Evolutionary conservation across 257 asterid genomes (phyloP), one percentile per base, ranked within the genome.

Genomic region (Cinchona pubescens): DNA sequence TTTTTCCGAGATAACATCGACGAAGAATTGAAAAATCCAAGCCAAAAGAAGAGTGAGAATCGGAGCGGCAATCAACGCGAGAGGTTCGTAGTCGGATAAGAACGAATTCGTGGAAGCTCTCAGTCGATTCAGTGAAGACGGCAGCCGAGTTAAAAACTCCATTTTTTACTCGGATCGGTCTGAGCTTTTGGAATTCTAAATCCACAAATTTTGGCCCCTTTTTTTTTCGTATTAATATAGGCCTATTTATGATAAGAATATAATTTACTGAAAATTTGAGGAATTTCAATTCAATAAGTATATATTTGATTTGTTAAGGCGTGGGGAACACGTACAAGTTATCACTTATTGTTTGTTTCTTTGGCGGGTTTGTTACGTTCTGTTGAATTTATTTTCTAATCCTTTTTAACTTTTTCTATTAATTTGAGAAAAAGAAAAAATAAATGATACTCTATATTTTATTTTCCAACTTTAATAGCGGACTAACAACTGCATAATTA

Each of bases 41-140:
- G 98, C 94, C 11, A 87, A 3, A 48, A 88, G 72, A 30, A 95
- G 49, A 71, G 96, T 82, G 23, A 87, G 37, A 16, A 88, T 29
- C 64, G 97, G 99, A 68, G 75, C 34, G 13, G 85, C 35, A 27
- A 91, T 49, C 32, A 95, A 86, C 68, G 80, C 78, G 56, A 95
- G 78, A 29, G 99, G 99, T 58, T 95, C 97, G 80, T 77, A 86
- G 62, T 84, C 75, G 15, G 96, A 89, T 56, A 95, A 76, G 63
- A 60, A 76, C 7, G 91, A 86, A 83, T 94, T 92, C 35, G 84
- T 84, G 30, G 84, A 80, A 85, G 78, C 93, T 87, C 96, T 83
- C 78, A 83, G 75, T 29, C 72, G 88, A 80, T 80, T 75, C 64
- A 89, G 79, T 77, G 76, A 76, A 32, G 82, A 71, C 14, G 79